Evolutionary conservation across 1,139 yeast genomes (phyloP).

Genomic region (Maudiozyma humilis): DNA sequence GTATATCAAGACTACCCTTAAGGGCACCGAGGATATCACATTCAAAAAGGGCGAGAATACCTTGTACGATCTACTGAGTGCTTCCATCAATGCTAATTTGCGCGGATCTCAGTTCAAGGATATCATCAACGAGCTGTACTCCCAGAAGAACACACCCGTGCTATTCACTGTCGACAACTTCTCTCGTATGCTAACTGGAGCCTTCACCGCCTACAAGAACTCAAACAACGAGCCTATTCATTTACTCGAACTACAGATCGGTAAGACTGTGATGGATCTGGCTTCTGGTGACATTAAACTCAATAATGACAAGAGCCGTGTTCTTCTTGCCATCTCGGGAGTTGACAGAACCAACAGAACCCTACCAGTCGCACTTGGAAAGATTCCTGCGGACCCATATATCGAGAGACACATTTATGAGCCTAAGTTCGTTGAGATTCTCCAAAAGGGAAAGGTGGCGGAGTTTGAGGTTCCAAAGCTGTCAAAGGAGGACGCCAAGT

Average conservation of each 20-base stretch:
- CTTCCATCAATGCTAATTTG: slow-evolving; percentile 32
- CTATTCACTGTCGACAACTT: slow-evolving; percentile 68
- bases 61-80: slow-evolving; percentile 36
- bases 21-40: slow-evolving; percentile 24
- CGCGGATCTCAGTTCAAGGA: slow-evolving; percentile 42
- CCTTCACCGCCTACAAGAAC: slow-evolving; percentile 56
- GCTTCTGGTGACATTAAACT: slow-evolving; percentile 47
- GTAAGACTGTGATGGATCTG: slow-evolving; percentile 49
- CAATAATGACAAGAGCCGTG: slow-evolving; percentile 47
- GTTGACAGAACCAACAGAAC: slow-evolving; percentile 43
- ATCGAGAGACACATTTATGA: slow-evolving; percentile 46
- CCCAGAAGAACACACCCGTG: slow-evolving; percentile 43
- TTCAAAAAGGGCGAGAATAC: slow-evolving; percentile 40
- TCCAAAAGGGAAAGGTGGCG: slow-evolving; percentile 42
- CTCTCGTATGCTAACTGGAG: slow-evolving; percentile 51
- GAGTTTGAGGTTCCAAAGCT: slow-evolving; percentile 45
- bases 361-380: slow-evolving; percentile 52
- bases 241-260: slow-evolving; percentile 57
- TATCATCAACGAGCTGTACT: slow-evolving; percentile 47
- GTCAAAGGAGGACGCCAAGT: slow-evolving; percentile 45
- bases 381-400: slow-evolving; percentile 51
- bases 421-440: slow-evolving; percentile 41
- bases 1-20: slow-evolving; percentile 25
- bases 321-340: slow-evolving; percentile 56
- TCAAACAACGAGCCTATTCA: slow-evolving; percentile 51